Evolutionary conservation across 2,329 filamentous ascomycete species (phyloP).

Genomic region (Microsporum audouinii): DNA sequence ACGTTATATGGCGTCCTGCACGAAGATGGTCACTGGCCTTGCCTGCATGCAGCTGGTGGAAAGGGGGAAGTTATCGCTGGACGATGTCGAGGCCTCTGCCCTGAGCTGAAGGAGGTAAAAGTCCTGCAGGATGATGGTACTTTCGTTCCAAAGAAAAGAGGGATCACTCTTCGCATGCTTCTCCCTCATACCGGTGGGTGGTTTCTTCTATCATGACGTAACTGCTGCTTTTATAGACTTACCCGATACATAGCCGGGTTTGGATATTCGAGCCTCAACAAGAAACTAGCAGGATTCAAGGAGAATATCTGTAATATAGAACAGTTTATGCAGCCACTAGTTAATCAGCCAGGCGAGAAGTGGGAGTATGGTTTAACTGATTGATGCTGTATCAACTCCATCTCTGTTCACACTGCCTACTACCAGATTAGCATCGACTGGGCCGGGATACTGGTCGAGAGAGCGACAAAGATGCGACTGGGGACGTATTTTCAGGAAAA

Average conservation of each 20-base stretch:
- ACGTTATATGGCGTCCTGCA: constrained; percentile 46
- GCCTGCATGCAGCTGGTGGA: constrained; percentile 41
- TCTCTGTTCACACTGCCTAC: not conserved
- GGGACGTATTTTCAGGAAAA: not conserved
- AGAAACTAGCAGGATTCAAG: not conserved
- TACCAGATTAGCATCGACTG: not conserved
- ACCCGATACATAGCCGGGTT: not conserved
- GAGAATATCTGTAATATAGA: constrained; percentile 44
- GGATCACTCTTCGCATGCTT: constrained; percentile 49
- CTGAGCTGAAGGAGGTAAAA: constrained; percentile 34
- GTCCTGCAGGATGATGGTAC: constrained; percentile 30
- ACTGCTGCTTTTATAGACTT: not conserved
- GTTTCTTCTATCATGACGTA: not conserved
- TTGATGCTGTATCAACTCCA: not conserved
- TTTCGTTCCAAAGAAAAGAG: constrained; percentile 33
- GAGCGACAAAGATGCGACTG: not conserved
- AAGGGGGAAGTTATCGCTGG: constrained; percentile 31
- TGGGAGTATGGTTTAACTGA: constrained; percentile 48
- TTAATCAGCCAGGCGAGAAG: constrained; percentile 51
- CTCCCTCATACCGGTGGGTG: constrained; percentile 37
- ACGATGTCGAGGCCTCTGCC: constrained; percentile 32
- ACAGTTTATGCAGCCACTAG: constrained; percentile 43
- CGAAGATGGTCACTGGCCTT: constrained; percentile 35
- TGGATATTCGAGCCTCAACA: not conserved
- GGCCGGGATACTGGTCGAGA: not conserved